A percentile compares a stretch with the other conserved stretches of the same genome.
Conservation (phyloP, 805 yeast species). For the Candida michaelii region DNA sequence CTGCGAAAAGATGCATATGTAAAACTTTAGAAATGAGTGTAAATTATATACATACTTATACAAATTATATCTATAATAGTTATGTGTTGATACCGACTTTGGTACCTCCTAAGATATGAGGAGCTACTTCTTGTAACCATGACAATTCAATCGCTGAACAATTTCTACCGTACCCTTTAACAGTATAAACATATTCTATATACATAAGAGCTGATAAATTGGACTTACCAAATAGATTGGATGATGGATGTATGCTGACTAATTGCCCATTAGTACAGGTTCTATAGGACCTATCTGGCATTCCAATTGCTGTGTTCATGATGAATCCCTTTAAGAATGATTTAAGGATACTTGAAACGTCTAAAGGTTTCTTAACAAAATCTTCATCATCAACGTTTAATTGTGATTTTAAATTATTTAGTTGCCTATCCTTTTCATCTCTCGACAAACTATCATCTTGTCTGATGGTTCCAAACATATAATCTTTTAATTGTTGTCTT, state of each 20-base stretch:
- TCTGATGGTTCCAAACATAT: constrained; percentile 53
- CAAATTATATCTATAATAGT: constrained; percentile 15
- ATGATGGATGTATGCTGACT: constrained; percentile 87
- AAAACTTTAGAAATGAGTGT: too few species aligned
- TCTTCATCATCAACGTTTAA: constrained; percentile 24
- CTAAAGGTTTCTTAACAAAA: constrained; percentile 32
- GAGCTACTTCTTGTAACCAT: constrained; percentile 85
- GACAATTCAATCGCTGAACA: constrained; percentile 78
- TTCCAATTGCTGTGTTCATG: constrained; percentile 88
- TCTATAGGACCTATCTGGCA: constrained; percentile 91
- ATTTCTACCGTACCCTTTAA: constrained; percentile 87
- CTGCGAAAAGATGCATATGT: neutral
- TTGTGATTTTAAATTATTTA: constrained; percentile 26
- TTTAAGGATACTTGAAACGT: constrained; percentile 62
- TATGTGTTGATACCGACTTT: constrained; percentile 25
- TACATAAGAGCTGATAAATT: constrained; percentile 87
- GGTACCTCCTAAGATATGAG: constrained; percentile 53
- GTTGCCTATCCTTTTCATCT: constrained; percentile 26
- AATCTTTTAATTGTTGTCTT: constrained; percentile 69
- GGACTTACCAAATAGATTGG: constrained; percentile 73
- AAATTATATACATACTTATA: constrained; percentile 3
- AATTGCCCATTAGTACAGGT: constrained; percentile 83
- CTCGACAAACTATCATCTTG: constrained; percentile 35
- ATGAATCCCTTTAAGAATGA: constrained; percentile 82
- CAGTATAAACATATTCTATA: constrained; percentile 89